A percentile compares a stretch with the other conserved stretches of the same genome.
These are phyloP conservation scores for Lanmaoa rubissima DNA, from an alignment of 768 basidiomycete species.

Conservation along the genomic window DNA sequence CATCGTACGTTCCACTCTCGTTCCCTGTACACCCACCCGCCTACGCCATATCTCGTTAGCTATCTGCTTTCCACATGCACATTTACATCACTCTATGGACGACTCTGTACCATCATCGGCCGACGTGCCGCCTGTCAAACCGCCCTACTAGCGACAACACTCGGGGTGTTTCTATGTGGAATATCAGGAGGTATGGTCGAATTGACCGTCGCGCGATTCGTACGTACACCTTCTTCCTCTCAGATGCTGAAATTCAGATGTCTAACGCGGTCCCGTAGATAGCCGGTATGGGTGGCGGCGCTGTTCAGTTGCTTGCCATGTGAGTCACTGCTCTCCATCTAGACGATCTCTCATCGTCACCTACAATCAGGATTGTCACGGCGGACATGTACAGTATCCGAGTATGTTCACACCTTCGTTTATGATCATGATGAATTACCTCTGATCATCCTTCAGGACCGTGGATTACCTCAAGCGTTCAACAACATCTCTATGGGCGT, in stretches of 20 bases:
- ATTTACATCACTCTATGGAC: slow-evolving; percentile 78
- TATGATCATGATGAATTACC: not conserved
- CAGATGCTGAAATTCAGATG: not conserved
- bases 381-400: slow-evolving; percentile 23
- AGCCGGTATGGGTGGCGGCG: slow-evolving; percentile 23
- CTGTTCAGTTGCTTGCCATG: slow-evolving; percentile 22
- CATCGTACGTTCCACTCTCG: slow-evolving; percentile 16
- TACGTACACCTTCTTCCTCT: slow-evolving; percentile 35
- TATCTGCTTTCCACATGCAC: slow-evolving; percentile 77
- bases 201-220: slow-evolving; percentile 68
- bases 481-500: slow-evolving; percentile 25
- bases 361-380: slow-evolving; percentile 16
- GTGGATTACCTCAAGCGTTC: slow-evolving; percentile 44
- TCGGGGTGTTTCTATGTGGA: slow-evolving; percentile 66
- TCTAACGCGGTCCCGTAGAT: slow-evolving; percentile 5
- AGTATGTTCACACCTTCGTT: slow-evolving; percentile 3
- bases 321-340: not conserved
- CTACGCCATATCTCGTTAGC: not conserved
- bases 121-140: slow-evolving; percentile 63
- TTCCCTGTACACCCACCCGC: not conserved
- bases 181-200: slow-evolving; percentile 64
- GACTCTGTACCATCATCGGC: slow-evolving; percentile 72
- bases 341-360: not conserved
- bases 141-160: slow-evolving; percentile 55
- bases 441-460: not conserved